Percentiles rank a stretch among this genome's conserved stretches.
phyloP scores from a whole-genome alignment of 2,329 filamentous ascomycete species.

The Diatrype stigma region DNA sequence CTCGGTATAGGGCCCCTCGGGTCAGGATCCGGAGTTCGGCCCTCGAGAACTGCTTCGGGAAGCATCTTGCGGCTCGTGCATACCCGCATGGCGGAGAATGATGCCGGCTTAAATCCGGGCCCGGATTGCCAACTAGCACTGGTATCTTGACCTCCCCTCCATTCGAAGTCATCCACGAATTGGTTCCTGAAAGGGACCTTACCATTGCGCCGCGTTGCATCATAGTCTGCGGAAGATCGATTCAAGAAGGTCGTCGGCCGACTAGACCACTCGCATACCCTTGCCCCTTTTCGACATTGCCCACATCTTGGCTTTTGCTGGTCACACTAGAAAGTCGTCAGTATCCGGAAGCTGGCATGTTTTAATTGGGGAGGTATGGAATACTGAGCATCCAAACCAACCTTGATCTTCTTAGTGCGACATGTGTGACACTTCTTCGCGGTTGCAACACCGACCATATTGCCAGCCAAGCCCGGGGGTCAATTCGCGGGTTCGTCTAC shows the following conservation, averaged over 20 bases:
- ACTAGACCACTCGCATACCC: conserved; percentile 15
- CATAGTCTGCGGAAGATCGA: conserved; percentile 9
- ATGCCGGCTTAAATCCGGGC: neutral
- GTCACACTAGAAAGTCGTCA: conserved; percentile 10
- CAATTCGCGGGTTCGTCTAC: too few relatives aligned
- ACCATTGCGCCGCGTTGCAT: neutral
- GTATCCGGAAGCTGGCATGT: neutral
- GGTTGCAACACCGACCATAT: conserved; percentile 17
- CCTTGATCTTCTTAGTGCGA: conserved; percentile 18
- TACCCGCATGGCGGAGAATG: neutral
- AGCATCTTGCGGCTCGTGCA: neutral
- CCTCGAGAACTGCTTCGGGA: neutral
- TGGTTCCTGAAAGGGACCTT: conserved; percentile 1
- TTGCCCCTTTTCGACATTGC: conserved; percentile 14
- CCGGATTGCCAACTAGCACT: neutral
- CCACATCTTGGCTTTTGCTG: conserved; percentile 13
- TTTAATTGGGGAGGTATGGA: too few relatives aligned
- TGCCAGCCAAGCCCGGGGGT: too few relatives aligned
- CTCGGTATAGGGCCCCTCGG: neutral
- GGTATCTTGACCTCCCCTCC: neutral
- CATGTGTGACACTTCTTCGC: conserved; percentile 17
- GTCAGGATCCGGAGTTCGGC: neutral
- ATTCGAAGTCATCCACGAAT: neutral
- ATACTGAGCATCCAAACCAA: too few relatives aligned
- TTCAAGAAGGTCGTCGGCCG: conserved; percentile 12